Conservation (phyloP, 2,329 filamentous ascomycete species). For the Rutstroemia sp. region DNA sequence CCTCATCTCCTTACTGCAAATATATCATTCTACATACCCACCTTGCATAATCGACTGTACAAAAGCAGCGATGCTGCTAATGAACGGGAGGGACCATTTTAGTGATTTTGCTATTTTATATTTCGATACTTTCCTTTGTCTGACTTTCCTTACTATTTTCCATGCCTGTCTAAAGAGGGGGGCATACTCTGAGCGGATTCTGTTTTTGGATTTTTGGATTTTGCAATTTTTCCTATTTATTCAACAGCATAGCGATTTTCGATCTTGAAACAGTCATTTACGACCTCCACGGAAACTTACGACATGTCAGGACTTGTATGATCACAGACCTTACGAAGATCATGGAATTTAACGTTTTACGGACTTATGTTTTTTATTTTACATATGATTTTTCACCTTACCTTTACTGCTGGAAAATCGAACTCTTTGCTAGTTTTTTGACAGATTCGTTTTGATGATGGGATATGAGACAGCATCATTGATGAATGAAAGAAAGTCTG, state of each 20-base stretch:
- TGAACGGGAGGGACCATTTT: conserved; percentile 15
- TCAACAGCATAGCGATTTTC: conserved; percentile 24
- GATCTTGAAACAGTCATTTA: conserved; percentile 17
- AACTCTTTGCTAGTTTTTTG: too few relatives aligned
- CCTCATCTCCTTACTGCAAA: conserved; percentile 14
- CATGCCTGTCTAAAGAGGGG: too few relatives aligned
- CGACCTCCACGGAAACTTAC: conserved; percentile 16
- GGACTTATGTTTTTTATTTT: conserved; percentile 14
- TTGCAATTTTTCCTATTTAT: conserved; percentile 13
- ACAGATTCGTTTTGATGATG: background rate
- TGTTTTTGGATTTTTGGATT: conserved; percentile 14
- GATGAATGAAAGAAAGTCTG: background rate
- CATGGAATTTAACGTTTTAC: conserved; percentile 23
- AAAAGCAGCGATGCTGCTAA: conserved; percentile 22
- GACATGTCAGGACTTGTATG: conserved; percentile 22
- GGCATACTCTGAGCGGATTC: background rate
- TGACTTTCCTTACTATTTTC: too few relatives aligned
- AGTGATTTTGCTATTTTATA: conserved; percentile 14
- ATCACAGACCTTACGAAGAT: conserved; percentile 24
- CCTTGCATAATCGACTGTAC: conserved; percentile 27
- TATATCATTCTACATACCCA: conserved; percentile 26
- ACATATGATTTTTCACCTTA: conserved; percentile 7
- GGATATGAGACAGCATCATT: background rate
- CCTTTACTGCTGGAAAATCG: background rate
- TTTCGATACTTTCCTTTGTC: too few relatives aligned